These are phyloP conservation scores for Penicillium sp. DNA, from an alignment of 2,329 filamentous ascomycete species.

Conservation along the genomic window DNA sequence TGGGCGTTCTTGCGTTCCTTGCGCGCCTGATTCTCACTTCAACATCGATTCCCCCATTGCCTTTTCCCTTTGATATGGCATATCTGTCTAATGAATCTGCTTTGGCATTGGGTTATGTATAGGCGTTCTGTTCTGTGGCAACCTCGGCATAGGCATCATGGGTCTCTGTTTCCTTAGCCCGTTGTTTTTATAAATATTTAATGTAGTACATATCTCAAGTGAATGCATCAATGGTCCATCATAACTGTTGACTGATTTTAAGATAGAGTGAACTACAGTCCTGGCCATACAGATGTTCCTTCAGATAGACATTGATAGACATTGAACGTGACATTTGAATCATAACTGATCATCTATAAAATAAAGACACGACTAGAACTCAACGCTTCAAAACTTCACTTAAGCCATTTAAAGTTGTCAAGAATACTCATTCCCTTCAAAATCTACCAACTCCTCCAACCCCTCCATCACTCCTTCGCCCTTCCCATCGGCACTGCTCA, in stretches of 20 bases:
- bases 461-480: conserved; percentile 6
- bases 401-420: too few relatives aligned
- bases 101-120: not conserved
- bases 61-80: conserved; percentile 2
- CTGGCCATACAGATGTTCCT: too few relatives aligned
- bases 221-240: conserved; percentile 1
- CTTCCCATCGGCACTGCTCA: conserved; percentile 4
- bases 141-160: not conserved
- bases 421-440: conserved; percentile 7
- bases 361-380: too few relatives aligned
- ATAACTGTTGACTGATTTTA: not conserved
- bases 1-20: not conserved
- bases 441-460: conserved; percentile 19
- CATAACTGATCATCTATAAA: not conserved
- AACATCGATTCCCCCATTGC: conserved; percentile 8
- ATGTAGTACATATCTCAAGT: conserved; percentile 19
- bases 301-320: too few relatives aligned
- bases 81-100: not conserved
- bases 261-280: too few relatives aligned
- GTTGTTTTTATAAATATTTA: conserved; percentile 15
- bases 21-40: not conserved
- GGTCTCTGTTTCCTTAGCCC: conserved; percentile 4
- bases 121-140: not conserved
- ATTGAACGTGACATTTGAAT: too few relatives aligned
- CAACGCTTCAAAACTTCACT: too few relatives aligned